Conservation (phyloP, 176 grass and related monocot species). For the Urochloa ruziziensis region DNA sequence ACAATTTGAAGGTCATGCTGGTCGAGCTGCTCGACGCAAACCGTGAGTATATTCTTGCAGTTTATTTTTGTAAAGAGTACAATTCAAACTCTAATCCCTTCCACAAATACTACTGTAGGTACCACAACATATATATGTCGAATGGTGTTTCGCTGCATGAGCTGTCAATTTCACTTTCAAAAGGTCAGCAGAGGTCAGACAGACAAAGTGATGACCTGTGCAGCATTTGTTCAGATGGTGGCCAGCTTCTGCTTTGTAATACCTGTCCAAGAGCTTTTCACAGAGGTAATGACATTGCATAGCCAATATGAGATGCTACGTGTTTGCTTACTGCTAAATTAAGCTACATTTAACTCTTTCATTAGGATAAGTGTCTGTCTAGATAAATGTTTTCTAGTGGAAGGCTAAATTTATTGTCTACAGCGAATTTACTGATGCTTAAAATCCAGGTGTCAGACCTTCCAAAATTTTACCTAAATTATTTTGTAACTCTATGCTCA, state of each 20-base stretch:
- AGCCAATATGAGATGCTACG: background rate
- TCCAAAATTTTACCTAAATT: background rate
- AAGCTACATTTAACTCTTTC: background rate
- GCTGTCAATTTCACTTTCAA: conserved; percentile 86
- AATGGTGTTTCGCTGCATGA: conserved; percentile 98
- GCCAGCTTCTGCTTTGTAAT: conserved; percentile 90
- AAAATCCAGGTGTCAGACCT: background rate
- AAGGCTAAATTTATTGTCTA: background rate
- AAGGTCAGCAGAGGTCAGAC: conserved; percentile 54
- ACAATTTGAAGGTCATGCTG: conserved; percentile 96
- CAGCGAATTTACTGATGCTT: background rate
- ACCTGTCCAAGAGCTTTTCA: conserved; percentile 95
- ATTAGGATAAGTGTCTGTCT: background rate
- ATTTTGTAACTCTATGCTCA: background rate
- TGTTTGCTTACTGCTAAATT: background rate
- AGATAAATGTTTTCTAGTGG: conserved; percentile 18
- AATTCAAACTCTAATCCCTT: conserved; percentile 23
- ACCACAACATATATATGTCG: conserved; percentile 99
- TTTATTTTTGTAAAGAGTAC: background rate
- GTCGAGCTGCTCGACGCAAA: conserved; percentile 85
- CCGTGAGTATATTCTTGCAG: conserved; percentile 59
- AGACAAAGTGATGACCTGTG: conserved; percentile 89
- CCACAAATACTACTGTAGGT: conserved; percentile 47
- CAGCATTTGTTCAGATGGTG: conserved; percentile 91
- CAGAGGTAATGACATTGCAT: conserved; percentile 54